Conservation (phyloP, 768 basidiomycete species). For the Mycena crocata region DNA sequence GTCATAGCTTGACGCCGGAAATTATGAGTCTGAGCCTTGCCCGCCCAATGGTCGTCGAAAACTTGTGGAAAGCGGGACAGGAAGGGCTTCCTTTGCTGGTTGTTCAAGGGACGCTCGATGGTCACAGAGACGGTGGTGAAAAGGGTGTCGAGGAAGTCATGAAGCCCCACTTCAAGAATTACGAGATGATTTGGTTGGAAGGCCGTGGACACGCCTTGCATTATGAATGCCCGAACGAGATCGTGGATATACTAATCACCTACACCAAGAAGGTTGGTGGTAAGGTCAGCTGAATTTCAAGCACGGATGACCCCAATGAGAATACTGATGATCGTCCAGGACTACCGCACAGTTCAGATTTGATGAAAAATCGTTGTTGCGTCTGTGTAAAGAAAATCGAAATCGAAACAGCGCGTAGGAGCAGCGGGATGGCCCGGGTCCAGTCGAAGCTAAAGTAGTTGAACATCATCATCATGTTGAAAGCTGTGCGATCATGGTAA, state of each 20-base stretch:
- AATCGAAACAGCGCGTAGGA: too few species aligned
- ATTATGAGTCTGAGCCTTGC: slow-evolving; percentile 35
- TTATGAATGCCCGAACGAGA: slow-evolving; percentile 44
- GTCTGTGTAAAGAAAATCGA: too few species aligned
- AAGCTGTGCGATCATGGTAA: too few species aligned
- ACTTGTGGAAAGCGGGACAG: slow-evolving; percentile 40
- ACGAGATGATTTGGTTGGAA: slow-evolving; percentile 42
- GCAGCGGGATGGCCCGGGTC: too few species aligned
- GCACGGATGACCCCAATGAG: too few species aligned
- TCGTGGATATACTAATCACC: slow-evolving; percentile 25
- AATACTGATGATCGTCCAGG: not conserved
- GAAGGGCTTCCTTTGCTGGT: slow-evolving; percentile 43
- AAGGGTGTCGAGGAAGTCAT: slow-evolving; percentile 41
- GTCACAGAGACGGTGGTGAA: slow-evolving; percentile 35
- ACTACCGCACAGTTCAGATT: not conserved
- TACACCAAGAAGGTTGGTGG: slow-evolving; percentile 14
- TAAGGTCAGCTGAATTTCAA: slow-evolving; percentile 5
- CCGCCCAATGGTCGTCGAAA: slow-evolving; percentile 42
- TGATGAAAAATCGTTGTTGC: too few species aligned
- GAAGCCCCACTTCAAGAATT: slow-evolving; percentile 47
- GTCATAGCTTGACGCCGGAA: slow-evolving; percentile 35
- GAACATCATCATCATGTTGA: too few species aligned
- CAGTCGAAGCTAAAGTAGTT: too few species aligned
- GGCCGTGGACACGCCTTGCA: slow-evolving; percentile 49
- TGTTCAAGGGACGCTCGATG: slow-evolving; percentile 41